Base-by-base conservation (phyloP, 2,329 filamentous ascomycete species). In the Nothophoma quercina region DNA sequence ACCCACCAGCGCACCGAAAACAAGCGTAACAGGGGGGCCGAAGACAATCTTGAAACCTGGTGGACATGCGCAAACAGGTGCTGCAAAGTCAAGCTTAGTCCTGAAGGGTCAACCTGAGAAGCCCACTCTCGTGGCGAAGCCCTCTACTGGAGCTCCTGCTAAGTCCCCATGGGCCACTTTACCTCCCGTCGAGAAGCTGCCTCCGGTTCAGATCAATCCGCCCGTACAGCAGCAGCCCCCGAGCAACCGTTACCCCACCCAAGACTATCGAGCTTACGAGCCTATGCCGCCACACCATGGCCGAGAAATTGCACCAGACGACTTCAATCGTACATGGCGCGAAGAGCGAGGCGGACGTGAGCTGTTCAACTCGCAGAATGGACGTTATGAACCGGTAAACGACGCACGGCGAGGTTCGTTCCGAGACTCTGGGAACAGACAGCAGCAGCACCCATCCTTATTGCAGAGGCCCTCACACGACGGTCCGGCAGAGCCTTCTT, bases 81-180 rank as follows among this genome's bases (percentile, higher is more conserved):
- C 75, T 54, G 63, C 68, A 6, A 80, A 77, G 55, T 67, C 76
- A 15, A 87, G 85, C 4, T 72, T 90, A 32, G 79, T 90, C 2
- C 75, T 90, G 25, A 90, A 89, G 67, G 84, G 84, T 29, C 84
- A 84, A 5, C 79, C 84, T 8, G 88, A 91, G 47, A 91, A 89
- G 70, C 87, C 88, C 25, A 88, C 87, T 0, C 75, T 91, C 4
- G 87, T 91, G 33, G 83, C 88, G 7, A 93, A 92, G 68, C 87
- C 88, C 13, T 84, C 87, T 1, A 81, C 84, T 4, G 84, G 88
- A 7, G 82, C 86, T 1, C 88, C 91, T 0, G 83, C 87, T 21
- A 97, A 96, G 70, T 97, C 93, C 4, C 93, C 93, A 4, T 98
- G 93, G 93, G 93, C 93, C 19, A 71, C 88, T 26, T 77, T 98